phyloP scores from a whole-genome alignment of 306 rosid genomes.

The Psophocarpus tetragonolobus region DNA sequence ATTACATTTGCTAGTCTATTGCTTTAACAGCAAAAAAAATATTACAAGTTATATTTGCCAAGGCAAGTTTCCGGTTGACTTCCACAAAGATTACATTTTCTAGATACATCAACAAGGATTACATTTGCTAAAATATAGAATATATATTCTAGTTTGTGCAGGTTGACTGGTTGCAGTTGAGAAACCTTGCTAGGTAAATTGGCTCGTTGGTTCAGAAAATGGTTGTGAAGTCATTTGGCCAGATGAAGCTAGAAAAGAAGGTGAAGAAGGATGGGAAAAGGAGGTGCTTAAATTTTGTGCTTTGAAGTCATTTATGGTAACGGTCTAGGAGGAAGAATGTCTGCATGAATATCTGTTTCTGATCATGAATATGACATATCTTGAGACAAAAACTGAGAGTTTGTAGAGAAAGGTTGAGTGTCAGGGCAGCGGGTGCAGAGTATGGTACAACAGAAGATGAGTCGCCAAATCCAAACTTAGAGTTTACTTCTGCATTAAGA shows the following conservation, averaged over 20 bases:
- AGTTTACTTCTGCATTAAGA: slow-evolving; percentile 42
- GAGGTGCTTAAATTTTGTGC: slow-evolving; percentile 45
- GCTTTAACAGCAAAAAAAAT: no score
- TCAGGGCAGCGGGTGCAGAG: slow-evolving; percentile 44
- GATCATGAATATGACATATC: slow-evolving; percentile 47
- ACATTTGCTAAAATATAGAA: no score
- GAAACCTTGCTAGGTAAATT: slow-evolving; percentile 28
- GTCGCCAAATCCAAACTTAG: slow-evolving; percentile 63
- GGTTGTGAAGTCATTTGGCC: slow-evolving; percentile 39
- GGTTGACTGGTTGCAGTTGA: slow-evolving; percentile 39
- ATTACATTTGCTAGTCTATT: no score
- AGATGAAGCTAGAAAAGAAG: slow-evolving; percentile 41
- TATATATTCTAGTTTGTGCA: no score
- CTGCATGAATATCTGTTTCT: slow-evolving; percentile 74
- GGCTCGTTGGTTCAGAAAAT: slow-evolving; percentile 40
- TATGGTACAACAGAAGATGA: slow-evolving; percentile 65
- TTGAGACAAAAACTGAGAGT: slow-evolving; percentile 51
- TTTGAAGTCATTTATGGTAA: slow-evolving; percentile 52
- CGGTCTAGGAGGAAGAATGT: slow-evolving; percentile 82
- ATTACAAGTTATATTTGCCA: no score
- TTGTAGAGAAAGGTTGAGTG: slow-evolving; percentile 54
- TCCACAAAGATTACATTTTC: no score
- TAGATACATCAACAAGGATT: no score
- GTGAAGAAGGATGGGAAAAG: slow-evolving; percentile 45
- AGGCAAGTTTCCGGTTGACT: no score